Conservation (phyloP, 2,329 filamentous ascomycete species). For the Ophiobolus disseminans region DNA sequence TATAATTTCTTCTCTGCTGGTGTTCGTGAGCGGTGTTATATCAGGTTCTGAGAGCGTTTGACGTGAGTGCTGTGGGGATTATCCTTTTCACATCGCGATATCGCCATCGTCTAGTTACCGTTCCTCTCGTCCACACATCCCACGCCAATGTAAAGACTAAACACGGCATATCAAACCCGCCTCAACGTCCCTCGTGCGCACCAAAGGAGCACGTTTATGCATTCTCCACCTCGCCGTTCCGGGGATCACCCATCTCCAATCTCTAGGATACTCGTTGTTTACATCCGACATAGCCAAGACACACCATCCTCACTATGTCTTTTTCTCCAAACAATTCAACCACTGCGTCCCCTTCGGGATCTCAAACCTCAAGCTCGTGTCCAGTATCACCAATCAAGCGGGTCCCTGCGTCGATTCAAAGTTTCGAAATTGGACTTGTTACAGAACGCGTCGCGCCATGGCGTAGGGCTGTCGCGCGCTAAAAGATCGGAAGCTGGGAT, state of each 20-base stretch:
- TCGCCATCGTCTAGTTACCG: too few relatives aligned
- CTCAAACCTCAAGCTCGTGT: not conserved
- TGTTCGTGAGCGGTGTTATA: too few relatives aligned
- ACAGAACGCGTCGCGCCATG: constrained; percentile 16
- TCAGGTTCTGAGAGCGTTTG: too few relatives aligned
- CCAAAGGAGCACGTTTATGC: not conserved
- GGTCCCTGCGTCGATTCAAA: constrained; percentile 8
- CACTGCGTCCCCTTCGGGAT: not conserved
- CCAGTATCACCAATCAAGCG: not conserved
- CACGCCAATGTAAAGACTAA: too few relatives aligned
- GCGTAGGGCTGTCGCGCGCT: not conserved
- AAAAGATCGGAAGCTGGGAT: not conserved
- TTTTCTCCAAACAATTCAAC: not conserved
- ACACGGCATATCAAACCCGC: too few relatives aligned
- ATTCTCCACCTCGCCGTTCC: not conserved
- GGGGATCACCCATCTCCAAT: not conserved
- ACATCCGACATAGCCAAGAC: not conserved
- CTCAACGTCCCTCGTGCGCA: not conserved
- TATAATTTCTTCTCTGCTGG: too few relatives aligned
- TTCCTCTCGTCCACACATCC: too few relatives aligned
- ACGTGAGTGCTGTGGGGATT: too few relatives aligned
- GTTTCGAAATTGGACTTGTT: constrained; percentile 17
- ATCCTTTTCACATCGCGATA: too few relatives aligned
- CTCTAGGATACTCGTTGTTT: not conserved
- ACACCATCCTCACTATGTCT: not conserved